Conservation (phyloP, 2,329 filamentous ascomycete species). For the Chaetomium olivaceum region DNA sequence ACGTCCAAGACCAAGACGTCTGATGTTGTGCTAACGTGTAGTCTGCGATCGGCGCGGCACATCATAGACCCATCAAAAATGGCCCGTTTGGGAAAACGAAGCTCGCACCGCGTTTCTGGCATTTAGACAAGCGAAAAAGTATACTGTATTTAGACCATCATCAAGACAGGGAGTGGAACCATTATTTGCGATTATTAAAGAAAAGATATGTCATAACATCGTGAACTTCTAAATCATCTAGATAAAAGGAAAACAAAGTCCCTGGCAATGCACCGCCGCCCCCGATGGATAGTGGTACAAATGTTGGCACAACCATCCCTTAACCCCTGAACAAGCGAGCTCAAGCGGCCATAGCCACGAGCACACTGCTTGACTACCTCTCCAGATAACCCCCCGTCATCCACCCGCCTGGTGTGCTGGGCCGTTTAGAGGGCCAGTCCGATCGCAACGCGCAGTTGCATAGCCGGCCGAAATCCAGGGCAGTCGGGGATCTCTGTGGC, state of each 20-base stretch:
- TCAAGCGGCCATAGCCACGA: slow-evolving; percentile 27
- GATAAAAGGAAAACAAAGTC: neutral
- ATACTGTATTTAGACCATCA: neutral
- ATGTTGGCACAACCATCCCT: slow-evolving; percentile 9
- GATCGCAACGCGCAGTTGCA: slow-evolving; percentile 31
- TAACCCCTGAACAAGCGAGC: slow-evolving; percentile 22
- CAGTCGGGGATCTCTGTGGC: slow-evolving; percentile 36
- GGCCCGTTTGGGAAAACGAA: neutral
- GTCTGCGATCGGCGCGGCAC: too few species aligned
- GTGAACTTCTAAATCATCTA: neutral
- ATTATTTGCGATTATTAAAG: neutral
- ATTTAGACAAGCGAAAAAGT: neutral
- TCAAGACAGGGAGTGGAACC: neutral
- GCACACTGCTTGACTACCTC: slow-evolving; percentile 24
- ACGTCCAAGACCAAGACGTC: neutral
- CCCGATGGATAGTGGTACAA: slow-evolving; percentile 2
- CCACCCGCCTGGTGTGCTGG: slow-evolving; percentile 12
- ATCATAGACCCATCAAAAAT: neutral
- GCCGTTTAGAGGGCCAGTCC: slow-evolving; percentile 31
- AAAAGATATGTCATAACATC: neutral
- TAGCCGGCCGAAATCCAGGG: slow-evolving; percentile 27
- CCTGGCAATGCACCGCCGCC: slow-evolving; percentile 19
- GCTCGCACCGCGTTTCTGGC: neutral
- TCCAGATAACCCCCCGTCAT: neutral
- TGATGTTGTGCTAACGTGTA: too few species aligned